phyloP scores from a whole-genome alignment of 2,329 filamentous ascomycete genomes.

The Xylaria arbuscula region DNA sequence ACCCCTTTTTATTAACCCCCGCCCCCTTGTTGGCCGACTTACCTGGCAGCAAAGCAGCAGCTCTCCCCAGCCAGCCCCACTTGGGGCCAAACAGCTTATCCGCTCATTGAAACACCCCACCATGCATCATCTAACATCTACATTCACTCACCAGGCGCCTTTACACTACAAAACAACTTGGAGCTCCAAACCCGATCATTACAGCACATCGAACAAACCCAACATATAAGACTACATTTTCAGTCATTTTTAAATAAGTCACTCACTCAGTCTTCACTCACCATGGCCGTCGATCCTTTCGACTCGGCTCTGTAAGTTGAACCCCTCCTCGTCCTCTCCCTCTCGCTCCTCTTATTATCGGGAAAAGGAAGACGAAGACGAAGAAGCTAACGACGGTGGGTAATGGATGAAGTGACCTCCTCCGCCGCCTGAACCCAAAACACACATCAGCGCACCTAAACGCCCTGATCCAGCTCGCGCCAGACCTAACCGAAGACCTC shows the following conservation, averaged over 20 bases:
- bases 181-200: neutral
- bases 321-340: constrained; percentile 28
- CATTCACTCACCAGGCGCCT: neutral
- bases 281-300: constrained; percentile 72
- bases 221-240: neutral
- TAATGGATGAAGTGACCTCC: constrained; percentile 82
- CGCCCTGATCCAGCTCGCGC: constrained; percentile 87
- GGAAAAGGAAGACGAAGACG: neutral
- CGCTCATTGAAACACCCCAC: constrained; percentile 26
- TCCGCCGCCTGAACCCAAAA: constrained; percentile 96
- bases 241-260: neutral
- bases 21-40: constrained; percentile 5
- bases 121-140: constrained; percentile 24
- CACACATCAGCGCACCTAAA: constrained; percentile 89
- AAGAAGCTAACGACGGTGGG: constrained; percentile 11
- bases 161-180: neutral
- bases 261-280: constrained; percentile 42
- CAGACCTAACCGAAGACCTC: constrained; percentile 94
- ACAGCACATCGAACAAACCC: neutral
- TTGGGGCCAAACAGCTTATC: constrained; percentile 5
- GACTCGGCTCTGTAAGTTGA: constrained; percentile 78
- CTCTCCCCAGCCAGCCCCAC: constrained; percentile 12
- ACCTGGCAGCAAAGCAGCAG: constrained; percentile 9
- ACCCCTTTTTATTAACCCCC: neutral
- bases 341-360: constrained; percentile 25